Conservation (phyloP, 371 early-diverging fungal genomes). For the Gilbertella persicaria region DNA sequence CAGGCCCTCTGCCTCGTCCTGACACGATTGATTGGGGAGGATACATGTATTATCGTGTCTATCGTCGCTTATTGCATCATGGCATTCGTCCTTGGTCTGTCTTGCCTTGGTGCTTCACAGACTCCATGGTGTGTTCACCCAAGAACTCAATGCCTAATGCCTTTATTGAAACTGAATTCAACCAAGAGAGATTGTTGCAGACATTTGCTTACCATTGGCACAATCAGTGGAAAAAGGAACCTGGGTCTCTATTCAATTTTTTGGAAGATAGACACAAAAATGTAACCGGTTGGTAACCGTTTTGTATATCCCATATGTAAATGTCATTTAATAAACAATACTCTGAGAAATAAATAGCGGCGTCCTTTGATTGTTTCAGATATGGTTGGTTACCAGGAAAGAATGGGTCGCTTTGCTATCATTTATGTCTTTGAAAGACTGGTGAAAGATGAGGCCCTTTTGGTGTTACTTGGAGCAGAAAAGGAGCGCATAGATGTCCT, state of each 20-base stretch:
- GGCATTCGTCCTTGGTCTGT: slow-evolving; percentile 51
- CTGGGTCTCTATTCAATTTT: slow-evolving; percentile 49
- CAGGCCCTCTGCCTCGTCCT: slow-evolving; percentile 50
- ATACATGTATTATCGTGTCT: slow-evolving; percentile 53
- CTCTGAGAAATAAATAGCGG: too few relatives aligned
- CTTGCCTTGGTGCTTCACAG: slow-evolving; percentile 58
- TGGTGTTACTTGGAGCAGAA: too few relatives aligned
- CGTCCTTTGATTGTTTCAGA: too few relatives aligned
- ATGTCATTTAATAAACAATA: background rate
- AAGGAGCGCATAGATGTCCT: too few relatives aligned
- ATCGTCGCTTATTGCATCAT: slow-evolving; percentile 46
- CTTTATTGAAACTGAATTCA: slow-evolving; percentile 49
- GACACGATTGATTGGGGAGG: slow-evolving; percentile 58
- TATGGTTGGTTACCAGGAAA: too few relatives aligned
- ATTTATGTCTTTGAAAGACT: too few relatives aligned
- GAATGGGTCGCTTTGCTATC: too few relatives aligned
- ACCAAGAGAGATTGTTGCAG: slow-evolving; percentile 38
- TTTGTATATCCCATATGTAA: background rate
- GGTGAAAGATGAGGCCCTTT: too few relatives aligned
- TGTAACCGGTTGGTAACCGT: slow-evolving; percentile 46
- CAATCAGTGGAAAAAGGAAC: slow-evolving; percentile 56
- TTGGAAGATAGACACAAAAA: slow-evolving; percentile 46
- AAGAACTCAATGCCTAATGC: slow-evolving; percentile 56
- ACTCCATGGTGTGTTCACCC: slow-evolving; percentile 51
- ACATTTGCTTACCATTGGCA: slow-evolving; percentile 62